Conservation (phyloP, 495 filamentous ascomycete genomes). For the Penicillium silybi region DNA sequence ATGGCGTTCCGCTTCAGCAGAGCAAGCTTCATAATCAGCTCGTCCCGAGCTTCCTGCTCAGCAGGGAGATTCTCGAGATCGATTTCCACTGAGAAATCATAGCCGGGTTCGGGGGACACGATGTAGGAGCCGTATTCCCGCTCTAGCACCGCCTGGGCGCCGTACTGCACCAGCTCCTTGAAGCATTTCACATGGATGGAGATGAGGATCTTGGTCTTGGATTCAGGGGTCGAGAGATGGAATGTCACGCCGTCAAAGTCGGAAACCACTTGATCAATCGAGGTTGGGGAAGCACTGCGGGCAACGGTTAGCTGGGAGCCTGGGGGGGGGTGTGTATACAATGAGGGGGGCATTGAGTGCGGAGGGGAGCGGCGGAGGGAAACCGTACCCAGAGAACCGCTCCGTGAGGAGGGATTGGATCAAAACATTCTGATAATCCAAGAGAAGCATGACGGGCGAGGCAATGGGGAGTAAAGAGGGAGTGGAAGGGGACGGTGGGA, state of each 20-base stretch:
- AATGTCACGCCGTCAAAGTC: constrained; percentile 98
- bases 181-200: constrained; percentile 94
- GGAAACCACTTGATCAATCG: constrained; percentile 95
- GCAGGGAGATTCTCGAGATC: constrained; percentile 84
- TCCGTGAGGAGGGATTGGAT: constrained; percentile 95
- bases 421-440: constrained; percentile 98
- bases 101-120: constrained; percentile 79
- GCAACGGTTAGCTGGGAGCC: constrained; percentile 33
- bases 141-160: constrained; percentile 83
- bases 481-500: constrained; percentile 15
- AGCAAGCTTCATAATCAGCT: constrained; percentile 77
- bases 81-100: constrained; percentile 88
- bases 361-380: constrained; percentile 16
- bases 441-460: constrained; percentile 73
- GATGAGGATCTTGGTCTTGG: constrained; percentile 86
- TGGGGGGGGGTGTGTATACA: constrained; percentile 22
- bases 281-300: constrained; percentile 69
- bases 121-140: constrained; percentile 94
- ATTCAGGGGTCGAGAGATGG: constrained; percentile 92
- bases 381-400: constrained; percentile 78
- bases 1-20: constrained; percentile 95
- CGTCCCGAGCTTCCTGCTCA: constrained; percentile 74
- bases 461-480: constrained; percentile 5
- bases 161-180: constrained; percentile 85
- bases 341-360: constrained; percentile 11